These are phyloP conservation scores for Guyanaporus albipodus DNA, from an alignment of 768 basidiomycete genomes.

Conservation along the genomic window DNA sequence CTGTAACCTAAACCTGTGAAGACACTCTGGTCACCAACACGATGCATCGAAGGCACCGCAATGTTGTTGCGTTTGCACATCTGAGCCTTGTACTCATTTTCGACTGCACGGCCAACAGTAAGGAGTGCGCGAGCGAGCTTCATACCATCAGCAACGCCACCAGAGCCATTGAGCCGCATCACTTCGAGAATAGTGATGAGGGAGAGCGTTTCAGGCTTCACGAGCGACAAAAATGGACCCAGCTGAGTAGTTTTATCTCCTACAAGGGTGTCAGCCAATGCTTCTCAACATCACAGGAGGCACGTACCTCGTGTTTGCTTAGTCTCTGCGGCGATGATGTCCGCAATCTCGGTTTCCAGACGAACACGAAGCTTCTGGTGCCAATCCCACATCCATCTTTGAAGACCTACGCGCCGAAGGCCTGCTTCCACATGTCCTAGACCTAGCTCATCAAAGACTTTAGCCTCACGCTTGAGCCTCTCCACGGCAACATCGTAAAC, in stretches of 20 bases:
- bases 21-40: constrained; percentile 36
- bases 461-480: constrained; percentile 60
- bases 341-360: constrained; percentile 48
- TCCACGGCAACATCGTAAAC: constrained; percentile 80
- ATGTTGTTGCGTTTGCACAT: constrained; percentile 67
- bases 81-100: constrained; percentile 86
- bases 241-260: constrained; percentile 33
- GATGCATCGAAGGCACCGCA: constrained; percentile 36
- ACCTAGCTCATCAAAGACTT: constrained; percentile 55
- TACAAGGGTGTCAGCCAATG: neutral
- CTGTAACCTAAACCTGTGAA: constrained; percentile 61
- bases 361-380: constrained; percentile 54
- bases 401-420: constrained; percentile 49
- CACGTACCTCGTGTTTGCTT: constrained; percentile 21
- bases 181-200: constrained; percentile 87
- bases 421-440: constrained; percentile 42
- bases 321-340: constrained; percentile 39
- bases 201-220: constrained; percentile 76
- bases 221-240: constrained; percentile 69
- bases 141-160: constrained; percentile 81
- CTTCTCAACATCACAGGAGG: neutral
- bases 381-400: constrained; percentile 87
- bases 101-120: constrained; percentile 76
- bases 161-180: constrained; percentile 74
- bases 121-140: constrained; percentile 84